Evolutionary conservation across 75 land plant genomes (phyloP), one percentile per base, ranked within the genome.

Genomic region (Sequoiadendron giganteum): DNA sequence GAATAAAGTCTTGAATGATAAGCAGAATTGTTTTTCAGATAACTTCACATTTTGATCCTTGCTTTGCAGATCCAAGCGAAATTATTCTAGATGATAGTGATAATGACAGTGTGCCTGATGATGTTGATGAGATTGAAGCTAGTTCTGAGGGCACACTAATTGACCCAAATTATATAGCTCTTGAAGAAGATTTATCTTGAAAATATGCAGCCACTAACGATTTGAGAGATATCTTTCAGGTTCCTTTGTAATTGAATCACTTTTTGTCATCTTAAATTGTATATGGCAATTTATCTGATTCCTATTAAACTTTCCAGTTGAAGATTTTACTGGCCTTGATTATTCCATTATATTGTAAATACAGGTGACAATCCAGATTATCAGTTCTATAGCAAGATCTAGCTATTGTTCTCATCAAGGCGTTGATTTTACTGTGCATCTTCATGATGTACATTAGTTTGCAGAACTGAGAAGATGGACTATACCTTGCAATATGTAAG

Each of bases 61-160:
- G 19, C 21, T 79, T 79, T 79, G 82, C 82, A 79, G 82, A 79
- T 79, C 45, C 40, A 79, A 18, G 19, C 1, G 82, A 40, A 79
- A 79, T 40, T 79, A 21, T 79, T 19, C 28, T 79, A 21, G 82
- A 40, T 79, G 82, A 79, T 79, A 10, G 47, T 7, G 82, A 79
- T 79, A 10, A 79, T 79, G 82, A 79, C 82, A 79, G 43, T 19
- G 45, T 40, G 10, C 82, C 45, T 79, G 82, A 79, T 40, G 82
- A 79, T 79, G 28, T 79, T 40, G 82, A 79, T 40, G 82, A 40
- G 82, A 79, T 79, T 79, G 82, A 79, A 79, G 82, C 25, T 9
- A 39, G 40, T 79, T 79, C 82, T 21, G 28, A 40, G 43, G 45
- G 18, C 19, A 21, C 82, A 40, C 21, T 18, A 40, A 39, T 42